Evolutionary conservation across 768 basidiomycete genomes (phyloP), one percentile per base, ranked within the genome.

Genomic region (Rhizopogon vinicolor): DNA sequence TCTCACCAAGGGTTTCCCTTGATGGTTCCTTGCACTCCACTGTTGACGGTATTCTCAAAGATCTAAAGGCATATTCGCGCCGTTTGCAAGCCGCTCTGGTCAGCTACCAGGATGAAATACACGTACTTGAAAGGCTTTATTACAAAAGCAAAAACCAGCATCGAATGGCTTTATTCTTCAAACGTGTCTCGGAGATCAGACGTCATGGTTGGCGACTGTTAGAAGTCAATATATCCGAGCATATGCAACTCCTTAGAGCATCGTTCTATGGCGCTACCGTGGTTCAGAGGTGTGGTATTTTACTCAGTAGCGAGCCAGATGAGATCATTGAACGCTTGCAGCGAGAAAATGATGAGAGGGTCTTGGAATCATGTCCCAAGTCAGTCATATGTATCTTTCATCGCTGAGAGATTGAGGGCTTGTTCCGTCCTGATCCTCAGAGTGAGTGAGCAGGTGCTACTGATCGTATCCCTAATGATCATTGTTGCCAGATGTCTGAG

Each of bases 81-180:
- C 75, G 77, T 29, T 74, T 88, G 16, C 79, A 77, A 45, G 64
- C 73, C 41, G 70, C 73, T 10, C 61, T 82, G n/a, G 60, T 54
- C 46, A 44, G 44, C 25, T 59, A 65, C 57, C 56, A 49, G 3
- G 75, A 80, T 28, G 87, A 90, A 61, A 65, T 82, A 5, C 78
- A 78, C 51, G 67, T 88, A 18, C 73, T 91, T 37, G 82, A 85
- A 60, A 76, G 86, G 57, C 65, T 91, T 2, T 85, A 85, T 65
- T 91, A 92, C 72, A 89, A 89, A 61, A 83, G 82, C 59, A 89
- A 87, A 64, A 92, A 91, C 60, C 90, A 93, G 62, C 69, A 69
- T 44, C 64, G 68, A 42, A 54, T 43, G 48, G 60, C 68, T 29
- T 68, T 90, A 10, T 90, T 89, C 67, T 91, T 88, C 86, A 75